Percentiles rank a stretch among this genome's conserved stretches.
phyloP scores from a whole-genome alignment of 163 green algal genomes.

The Volvox carteri region DNA sequence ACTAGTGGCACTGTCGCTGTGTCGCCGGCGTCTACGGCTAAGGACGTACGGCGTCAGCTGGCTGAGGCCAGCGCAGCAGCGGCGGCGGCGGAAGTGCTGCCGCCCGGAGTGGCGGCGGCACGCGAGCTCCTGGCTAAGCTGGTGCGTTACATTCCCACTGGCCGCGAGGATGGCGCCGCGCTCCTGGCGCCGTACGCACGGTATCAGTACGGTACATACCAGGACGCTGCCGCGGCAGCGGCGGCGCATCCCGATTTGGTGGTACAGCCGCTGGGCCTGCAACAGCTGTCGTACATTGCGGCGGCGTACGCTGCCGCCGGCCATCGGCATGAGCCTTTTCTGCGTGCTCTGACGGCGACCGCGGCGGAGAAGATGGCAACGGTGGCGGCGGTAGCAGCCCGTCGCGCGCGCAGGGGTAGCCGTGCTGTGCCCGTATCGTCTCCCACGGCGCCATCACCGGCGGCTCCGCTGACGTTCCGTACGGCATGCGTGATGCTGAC shows the following conservation, averaged over 20 bases:
- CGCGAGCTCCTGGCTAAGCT: conserved; percentile 2
- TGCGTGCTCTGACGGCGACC: not conserved
- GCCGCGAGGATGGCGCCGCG: conserved; percentile 18
- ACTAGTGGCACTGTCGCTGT: too few species aligned
- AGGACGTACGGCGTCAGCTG: too few species aligned
- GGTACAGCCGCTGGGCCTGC: not conserved
- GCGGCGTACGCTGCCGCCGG: conserved; percentile 34
- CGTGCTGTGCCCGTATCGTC: not conserved
- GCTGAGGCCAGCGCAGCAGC: too few species aligned
- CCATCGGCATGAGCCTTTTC: conserved; percentile 18
- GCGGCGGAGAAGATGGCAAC: not conserved
- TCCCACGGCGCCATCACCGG: not conserved
- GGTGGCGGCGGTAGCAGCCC: too few species aligned
- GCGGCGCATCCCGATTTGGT: not conserved
- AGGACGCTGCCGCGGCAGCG: not conserved
- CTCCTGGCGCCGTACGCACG: conserved; percentile 10
- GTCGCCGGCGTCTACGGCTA: too few species aligned
- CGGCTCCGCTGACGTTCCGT: conserved; percentile 39
- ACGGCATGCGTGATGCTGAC: conserved; percentile 16
- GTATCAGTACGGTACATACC: not conserved
- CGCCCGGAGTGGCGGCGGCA: not conserved
- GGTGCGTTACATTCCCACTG: not conserved
- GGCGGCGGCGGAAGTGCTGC: not conserved
- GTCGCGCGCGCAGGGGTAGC: too few species aligned
- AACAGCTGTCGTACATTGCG: conserved; percentile 21